Evolutionary conservation across 106 monocot genomes (phyloP).

Genomic region (Vanilla planifolia): DNA sequence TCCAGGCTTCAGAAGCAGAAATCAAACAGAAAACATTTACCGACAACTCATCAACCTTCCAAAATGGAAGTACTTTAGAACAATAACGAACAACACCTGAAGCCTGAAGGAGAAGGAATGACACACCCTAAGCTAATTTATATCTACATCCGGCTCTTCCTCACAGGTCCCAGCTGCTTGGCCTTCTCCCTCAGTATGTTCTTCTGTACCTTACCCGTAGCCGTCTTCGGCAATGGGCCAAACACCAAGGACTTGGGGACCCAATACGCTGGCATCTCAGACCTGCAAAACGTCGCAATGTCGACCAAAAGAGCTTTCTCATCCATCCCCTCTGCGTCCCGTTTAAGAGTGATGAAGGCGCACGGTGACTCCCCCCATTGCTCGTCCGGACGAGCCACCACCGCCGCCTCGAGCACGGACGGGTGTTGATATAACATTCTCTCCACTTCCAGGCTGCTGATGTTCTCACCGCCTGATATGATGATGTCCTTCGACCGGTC

Average conservation of each 20-base stretch:
- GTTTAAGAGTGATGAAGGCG: conserved; percentile 59
- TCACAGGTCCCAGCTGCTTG: conserved; percentile 58
- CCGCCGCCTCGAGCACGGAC: conserved; percentile 48
- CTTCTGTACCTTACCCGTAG: conserved; percentile 75
- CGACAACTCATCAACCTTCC: too few species aligned
- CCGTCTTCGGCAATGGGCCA: conserved; percentile 61
- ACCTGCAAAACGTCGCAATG: conserved; percentile 41
- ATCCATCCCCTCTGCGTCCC: conserved; percentile 10
- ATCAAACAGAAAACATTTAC: too few species aligned
- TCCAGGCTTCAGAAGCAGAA: too few species aligned
- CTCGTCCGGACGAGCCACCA: conserved; percentile 64
- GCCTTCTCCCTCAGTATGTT: conserved; percentile 50
- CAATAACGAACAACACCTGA: neutral
- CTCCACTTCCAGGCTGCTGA: conserved; percentile 77
- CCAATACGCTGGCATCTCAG: conserved; percentile 61
- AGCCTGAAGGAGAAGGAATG: neutral
- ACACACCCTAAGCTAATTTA: neutral
- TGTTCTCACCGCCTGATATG: conserved; percentile 71
- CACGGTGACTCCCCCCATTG: conserved; percentile 77
- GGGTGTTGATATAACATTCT: conserved; percentile 43
- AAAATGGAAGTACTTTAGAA: too few species aligned
- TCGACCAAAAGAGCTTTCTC: conserved; percentile 31
- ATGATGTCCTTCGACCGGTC: conserved; percentile 70
- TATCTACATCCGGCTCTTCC: conserved; percentile 50
- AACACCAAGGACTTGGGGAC: conserved; percentile 64